Base-by-base conservation (phyloP, 2,329 filamentous ascomycete genomes). In the Moelleriella libera region DNA sequence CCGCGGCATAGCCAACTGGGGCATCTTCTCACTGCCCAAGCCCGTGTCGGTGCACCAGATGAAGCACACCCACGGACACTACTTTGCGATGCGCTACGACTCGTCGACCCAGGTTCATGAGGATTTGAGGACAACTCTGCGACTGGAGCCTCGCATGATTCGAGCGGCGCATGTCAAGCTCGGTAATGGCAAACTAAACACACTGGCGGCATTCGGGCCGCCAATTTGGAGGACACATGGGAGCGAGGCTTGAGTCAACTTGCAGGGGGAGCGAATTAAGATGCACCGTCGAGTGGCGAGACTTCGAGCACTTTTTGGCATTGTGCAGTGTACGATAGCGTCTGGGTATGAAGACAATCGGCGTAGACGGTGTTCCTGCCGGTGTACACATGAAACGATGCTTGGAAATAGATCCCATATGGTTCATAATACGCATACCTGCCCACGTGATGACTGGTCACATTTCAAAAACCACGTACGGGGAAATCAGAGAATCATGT, bases 31-130 rank as follows among this genome's bases (percentile, higher is more conserved):
- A 44, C 83, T 98, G 14, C 90, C 92, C 44, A 84, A 82, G 55
- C 80, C 87, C 52, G 75, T 82, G 50, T 82, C 81, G 52, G 83
- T 83, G 61, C 83, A 94, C 66, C 88, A 96, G 68, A 80, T 84
- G 57, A 81, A 80, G 55, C 84, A 97, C 75, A 78, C 78, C 54
- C 77, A 81, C 56, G 92, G 92, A 48, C 89, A 97, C 71, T 94
- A 98, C 75, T 98, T 98, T 67, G 85, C 94, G 60, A 86, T 98
- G 85, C 86, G 92, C 57, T 98, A 95, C 73, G 92, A 98, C 65
- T 71, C 83, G 48, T 84, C 82, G 50, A 69, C 81, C 6, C 65
- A 71, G 45, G 82, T 85, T 6, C 90, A 97, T 67, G 70, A 85
- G 54, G 73, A 80, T 42, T 76, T 98, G 41, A 76, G 83, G 51